Percentiles rank a stretch among this genome's conserved stretches.
Conservation (phyloP, 306 rosid genomes). For the Quercus aquifolioides region DNA sequence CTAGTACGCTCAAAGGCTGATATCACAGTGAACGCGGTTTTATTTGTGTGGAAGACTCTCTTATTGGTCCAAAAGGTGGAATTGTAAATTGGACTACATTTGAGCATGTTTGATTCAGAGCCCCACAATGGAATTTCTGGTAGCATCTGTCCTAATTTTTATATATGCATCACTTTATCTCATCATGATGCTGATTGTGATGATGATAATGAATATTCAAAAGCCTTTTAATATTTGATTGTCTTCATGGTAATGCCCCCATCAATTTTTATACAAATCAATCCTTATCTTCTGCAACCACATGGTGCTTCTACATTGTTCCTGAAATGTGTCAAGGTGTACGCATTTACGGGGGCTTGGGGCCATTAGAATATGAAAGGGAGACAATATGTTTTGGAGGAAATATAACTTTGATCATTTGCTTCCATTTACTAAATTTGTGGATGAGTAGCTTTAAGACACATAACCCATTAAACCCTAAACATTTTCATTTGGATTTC, state of each 20-base stretch:
- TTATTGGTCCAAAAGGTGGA: neutral
- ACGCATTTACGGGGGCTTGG: constrained; percentile 6
- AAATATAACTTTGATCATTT: constrained; percentile 18
- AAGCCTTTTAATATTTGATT: constrained; percentile 22
- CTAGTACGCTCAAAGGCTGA: no score
- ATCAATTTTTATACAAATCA: constrained; percentile 20
- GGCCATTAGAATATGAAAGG: constrained; percentile 23
- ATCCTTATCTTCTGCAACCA: constrained; percentile 35
- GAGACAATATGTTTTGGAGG: constrained; percentile 46
- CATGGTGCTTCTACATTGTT: constrained; percentile 47
- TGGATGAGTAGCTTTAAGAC: constrained; percentile 25
- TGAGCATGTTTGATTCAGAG: neutral
- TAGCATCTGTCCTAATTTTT: constrained; percentile 9
- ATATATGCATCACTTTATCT: constrained; percentile 11
- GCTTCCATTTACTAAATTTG: constrained; percentile 33
- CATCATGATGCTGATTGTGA: neutral
- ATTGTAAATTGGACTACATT: neutral
- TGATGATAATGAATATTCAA: constrained; percentile 11
- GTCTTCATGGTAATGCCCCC: constrained; percentile 15
- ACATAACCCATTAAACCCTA: constrained; percentile 3
- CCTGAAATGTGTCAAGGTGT: constrained; percentile 34
- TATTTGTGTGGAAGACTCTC: no score
- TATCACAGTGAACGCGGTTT: no score
- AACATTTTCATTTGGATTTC: constrained; percentile 11
- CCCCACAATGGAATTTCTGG: neutral